phyloP scores from a whole-genome alignment of 257 asterid genomes.

The Solanum tarijense region DNA sequence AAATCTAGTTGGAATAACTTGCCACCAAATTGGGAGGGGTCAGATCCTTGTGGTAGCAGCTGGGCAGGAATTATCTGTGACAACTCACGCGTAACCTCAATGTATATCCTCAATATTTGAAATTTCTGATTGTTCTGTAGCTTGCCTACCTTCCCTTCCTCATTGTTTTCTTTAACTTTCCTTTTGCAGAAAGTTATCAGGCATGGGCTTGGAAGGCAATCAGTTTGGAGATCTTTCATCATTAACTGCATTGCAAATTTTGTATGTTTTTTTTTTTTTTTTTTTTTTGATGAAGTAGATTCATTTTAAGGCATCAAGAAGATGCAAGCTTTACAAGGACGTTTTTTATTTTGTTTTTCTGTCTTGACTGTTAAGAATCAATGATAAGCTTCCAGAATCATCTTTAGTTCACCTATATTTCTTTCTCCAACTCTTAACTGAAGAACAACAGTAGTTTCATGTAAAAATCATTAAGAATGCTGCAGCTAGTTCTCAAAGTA shows the following conservation, averaged over 20 bases:
- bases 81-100: constrained; percentile 44
- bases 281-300: neutral
- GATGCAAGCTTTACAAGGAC: no score
- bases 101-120: constrained; percentile 30
- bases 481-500: neutral
- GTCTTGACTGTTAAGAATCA: neutral
- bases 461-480: neutral
- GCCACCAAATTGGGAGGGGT: constrained; percentile 80
- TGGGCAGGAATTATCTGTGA: constrained; percentile 80
- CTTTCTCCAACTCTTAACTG: neutral
- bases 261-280: constrained; percentile 40
- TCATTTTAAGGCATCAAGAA: no score
- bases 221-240: constrained; percentile 52
- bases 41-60: constrained; percentile 65
- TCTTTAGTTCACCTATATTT: neutral
- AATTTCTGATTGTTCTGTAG: neutral
- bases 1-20: constrained; percentile 63
- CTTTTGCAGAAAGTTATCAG: constrained; percentile 49
- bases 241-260: constrained; percentile 34
- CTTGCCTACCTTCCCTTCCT: neutral
- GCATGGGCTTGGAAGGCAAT: constrained; percentile 46
- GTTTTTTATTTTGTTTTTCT: neutral
- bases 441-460: neutral
- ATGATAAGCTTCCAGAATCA: neutral
- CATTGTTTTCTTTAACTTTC: neutral